Base-by-base conservation (phyloP, 1,284 basidiomycete species). In the Heliocybe sulcata region DNA sequence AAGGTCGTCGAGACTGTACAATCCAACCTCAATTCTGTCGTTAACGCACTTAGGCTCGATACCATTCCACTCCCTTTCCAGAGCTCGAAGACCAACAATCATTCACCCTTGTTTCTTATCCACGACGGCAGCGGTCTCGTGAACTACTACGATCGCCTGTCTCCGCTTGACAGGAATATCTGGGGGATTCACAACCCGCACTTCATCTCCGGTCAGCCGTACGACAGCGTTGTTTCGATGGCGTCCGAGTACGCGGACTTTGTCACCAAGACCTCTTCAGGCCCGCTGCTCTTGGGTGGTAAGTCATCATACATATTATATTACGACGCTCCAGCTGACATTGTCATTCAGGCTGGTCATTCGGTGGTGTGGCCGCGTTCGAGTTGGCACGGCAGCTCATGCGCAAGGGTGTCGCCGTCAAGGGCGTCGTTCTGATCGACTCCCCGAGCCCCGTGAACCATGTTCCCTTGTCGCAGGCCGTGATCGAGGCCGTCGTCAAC, bases 121-220 rank as follows among this genome's bases (percentile, higher is more conserved):
- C 85, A 90, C 60, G 87, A 89, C 59, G 87, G 87, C 3, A 85
- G 82, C 58, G 87, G 87, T 0, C 63, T 85, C 14, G 68, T 77
- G 6, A 70, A 71, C 48, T 76, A 78, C 47, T 86, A 85, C 57
- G 64, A 74, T 47, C 74, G 71, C 4, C 67, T 90, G 8, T 60
- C 67, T 3, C 60, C 71, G 3, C 62, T 89, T 2, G 68, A 71
- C 9, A 74, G 84, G 47, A 62, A 72, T 27, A 69, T 88, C 0
- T 87, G 80, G 80, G 83, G 73, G 0, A 75, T 90, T 48, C 69
- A 73, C 47, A 83, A 87, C 60, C 82, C 82, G 0, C 69, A 71
- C 19, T 78, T 87, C 55, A 60, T 69, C 1, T 64, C 65, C 2
- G 71, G 72, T 0, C 64, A 71, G 42, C 61, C 69, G 0, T 85